A percentile compares a stretch with the other conserved stretches of the same genome.
These are phyloP conservation scores for Epichloe uncinata DNA, from an alignment of 2,329 filamentous ascomycete genomes.

Conservation along the genomic window DNA sequence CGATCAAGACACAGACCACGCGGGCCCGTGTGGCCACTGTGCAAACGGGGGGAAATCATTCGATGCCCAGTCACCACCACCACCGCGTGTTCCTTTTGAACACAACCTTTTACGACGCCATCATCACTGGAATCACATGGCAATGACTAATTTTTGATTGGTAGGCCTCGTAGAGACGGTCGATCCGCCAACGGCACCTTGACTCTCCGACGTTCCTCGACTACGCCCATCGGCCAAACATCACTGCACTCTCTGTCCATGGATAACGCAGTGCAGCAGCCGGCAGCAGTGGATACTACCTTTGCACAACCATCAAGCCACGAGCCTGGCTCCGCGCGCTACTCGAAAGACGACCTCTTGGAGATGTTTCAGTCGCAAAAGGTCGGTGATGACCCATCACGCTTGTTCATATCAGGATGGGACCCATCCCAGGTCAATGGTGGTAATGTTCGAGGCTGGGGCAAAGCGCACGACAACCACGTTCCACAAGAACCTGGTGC, in stretches of 20 bases:
- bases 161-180: constrained; percentile 44
- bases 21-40: background rate
- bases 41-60: background rate
- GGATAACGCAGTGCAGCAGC: constrained; percentile 27
- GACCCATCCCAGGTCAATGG: constrained; percentile 61
- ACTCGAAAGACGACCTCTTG: constrained; percentile 68
- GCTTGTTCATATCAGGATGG: constrained; percentile 65
- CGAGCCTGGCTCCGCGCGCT: constrained; percentile 41
- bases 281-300: constrained; percentile 21
- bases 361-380: constrained; percentile 49
- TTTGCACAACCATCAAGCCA: constrained; percentile 18
- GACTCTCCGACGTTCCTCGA: constrained; percentile 51
- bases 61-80: background rate
- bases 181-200: constrained; percentile 48
- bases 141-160: background rate
- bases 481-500: constrained; percentile 71
- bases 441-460: constrained; percentile 53
- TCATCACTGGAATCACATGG: background rate
- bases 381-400: constrained; percentile 40
- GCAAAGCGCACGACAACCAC: constrained; percentile 61
- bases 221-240: constrained; percentile 35
- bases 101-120: background rate
- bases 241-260: constrained; percentile 23
- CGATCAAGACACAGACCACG: background rate
- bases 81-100: background rate